These are phyloP conservation scores for Chrysoporthe puriensis DNA, from an alignment of 2,329 filamentous ascomycete species.

Conservation along the genomic window DNA sequence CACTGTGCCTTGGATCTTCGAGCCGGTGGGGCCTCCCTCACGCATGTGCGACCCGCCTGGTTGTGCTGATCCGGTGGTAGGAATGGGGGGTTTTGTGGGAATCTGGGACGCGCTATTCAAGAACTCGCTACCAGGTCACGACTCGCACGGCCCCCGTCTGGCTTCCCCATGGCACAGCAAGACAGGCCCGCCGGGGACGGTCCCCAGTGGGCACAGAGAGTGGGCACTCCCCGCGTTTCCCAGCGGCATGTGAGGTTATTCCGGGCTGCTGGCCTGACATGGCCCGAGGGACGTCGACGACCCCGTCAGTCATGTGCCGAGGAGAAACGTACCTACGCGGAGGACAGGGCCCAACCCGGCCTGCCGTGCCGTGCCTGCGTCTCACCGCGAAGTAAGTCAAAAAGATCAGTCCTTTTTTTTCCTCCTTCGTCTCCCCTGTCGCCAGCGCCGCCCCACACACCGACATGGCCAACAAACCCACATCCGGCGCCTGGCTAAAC, in stretches of 20 bases:
- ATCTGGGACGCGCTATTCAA: not conserved
- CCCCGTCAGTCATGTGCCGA: too few relatives aligned
- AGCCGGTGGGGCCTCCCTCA: not conserved
- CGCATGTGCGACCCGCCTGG: not conserved
- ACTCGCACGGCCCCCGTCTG: not conserved
- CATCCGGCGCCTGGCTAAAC: not conserved
- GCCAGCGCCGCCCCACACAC: not conserved
- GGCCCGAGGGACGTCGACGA: too few relatives aligned
- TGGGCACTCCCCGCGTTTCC: constrained; percentile 3
- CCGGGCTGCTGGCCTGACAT: not conserved
- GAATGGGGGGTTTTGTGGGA: not conserved
- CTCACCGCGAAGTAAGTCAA: too few relatives aligned
- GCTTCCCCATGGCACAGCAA: constrained; percentile 17
- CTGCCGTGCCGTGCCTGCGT: too few relatives aligned
- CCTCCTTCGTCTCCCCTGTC: too few relatives aligned
- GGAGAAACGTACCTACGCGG: not conserved
- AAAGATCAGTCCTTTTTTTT: too few relatives aligned
- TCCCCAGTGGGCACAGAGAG: not conserved
- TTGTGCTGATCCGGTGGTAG: not conserved
- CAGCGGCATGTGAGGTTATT: not conserved
- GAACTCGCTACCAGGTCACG: constrained; percentile 6
- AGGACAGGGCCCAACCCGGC: too few relatives aligned
- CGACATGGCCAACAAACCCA: not conserved
- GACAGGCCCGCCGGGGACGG: not conserved
- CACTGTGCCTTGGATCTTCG: not conserved